Evolutionary conservation across 2,329 filamentous ascomycete genomes (phyloP).

Genomic region (Xylariomycetidae sp.): DNA sequence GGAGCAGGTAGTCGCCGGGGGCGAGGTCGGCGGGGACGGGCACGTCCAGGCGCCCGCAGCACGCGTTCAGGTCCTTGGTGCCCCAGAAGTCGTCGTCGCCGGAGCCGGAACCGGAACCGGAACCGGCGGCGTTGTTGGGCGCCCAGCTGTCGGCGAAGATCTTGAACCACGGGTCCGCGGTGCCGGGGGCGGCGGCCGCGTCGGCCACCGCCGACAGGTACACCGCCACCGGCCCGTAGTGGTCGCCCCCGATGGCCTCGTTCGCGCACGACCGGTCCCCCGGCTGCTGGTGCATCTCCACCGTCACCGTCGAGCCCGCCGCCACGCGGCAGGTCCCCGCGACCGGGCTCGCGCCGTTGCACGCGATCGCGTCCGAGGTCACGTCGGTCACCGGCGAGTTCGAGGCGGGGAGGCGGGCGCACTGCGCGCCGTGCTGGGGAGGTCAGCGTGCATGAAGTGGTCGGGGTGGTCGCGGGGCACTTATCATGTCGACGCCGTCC

Average conservation of each 20-base stretch:
- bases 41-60: constrained; percentile 35
- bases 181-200: constrained; percentile 27
- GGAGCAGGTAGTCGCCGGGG: constrained; percentile 37
- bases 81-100: constrained; percentile 42
- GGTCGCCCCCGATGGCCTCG: constrained; percentile 38
- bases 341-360: constrained; percentile 33
- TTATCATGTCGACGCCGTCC: constrained; percentile 34
- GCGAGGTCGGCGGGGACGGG: constrained; percentile 33
- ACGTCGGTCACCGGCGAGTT: constrained; percentile 47
- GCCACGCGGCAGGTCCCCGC: constrained; percentile 38
- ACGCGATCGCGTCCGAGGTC: constrained; percentile 33
- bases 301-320: constrained; percentile 43
- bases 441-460: constrained; percentile 14
- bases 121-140: constrained; percentile 24
- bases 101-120: no score
- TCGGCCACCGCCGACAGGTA: constrained; percentile 35
- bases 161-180: constrained; percentile 36
- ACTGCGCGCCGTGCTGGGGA: constrained; percentile 30
- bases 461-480: constrained; percentile 2
- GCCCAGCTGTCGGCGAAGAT: constrained; percentile 38
- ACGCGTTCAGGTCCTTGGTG: constrained; percentile 34
- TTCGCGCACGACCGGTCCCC: constrained; percentile 29
- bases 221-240: constrained; percentile 36
- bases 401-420: constrained; percentile 40
- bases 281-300: constrained; percentile 49